Evolutionary conservation across 306 rosid genomes (phyloP), one percentile per base, ranked within the genome.

Genomic region (Acmispon strigosus): DNA sequence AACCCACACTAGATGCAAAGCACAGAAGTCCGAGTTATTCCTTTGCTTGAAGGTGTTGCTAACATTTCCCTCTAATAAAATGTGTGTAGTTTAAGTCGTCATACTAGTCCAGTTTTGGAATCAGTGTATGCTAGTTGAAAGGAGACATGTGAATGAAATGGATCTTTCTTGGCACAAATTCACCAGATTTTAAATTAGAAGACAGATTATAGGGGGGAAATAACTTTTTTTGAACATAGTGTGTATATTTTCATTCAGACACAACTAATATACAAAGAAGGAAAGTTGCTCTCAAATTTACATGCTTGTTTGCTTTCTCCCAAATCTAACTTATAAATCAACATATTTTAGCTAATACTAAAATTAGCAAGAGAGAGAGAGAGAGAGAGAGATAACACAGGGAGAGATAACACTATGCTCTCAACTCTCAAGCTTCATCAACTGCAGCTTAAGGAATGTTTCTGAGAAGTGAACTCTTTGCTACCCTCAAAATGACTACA

Each of bases 231-330:
- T 20, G 17, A 47, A 20, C 69, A 13, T 24, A 43, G 27, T 53
- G 55, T 73, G 36, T 66, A 57, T 61, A 55, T 41, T 17, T 76
- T 61, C 71, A 56, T 6, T 37, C 48, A 45, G 74, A 67, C 29
- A 66, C 11, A 56, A 75, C 55, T 73, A 82, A 73, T 82, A 48
- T n/a, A 53, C 60, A 19, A 48, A 62, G 74, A 70, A 74, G 48
- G 52, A 57, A 71, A 60, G 77, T 66, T 63, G 69, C 57, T 70
- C 75, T 75, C 85, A 77, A 55, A 88, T 83, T 79, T 88, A 85
- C 90, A 83, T 69, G 66, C 73, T 56, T 42, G 76, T 81, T 84
- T 62, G 75, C 79, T 81, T 79, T 56, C 80, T 50, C 72, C 44
- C 48, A 81, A 85, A 70, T 51, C 69, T 80, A 62, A 68, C 80